Percentiles rank a stretch among this genome's conserved stretches.
Conservation (phyloP, 768 basidiomycete species). For the Mycena leptocephala region DNA sequence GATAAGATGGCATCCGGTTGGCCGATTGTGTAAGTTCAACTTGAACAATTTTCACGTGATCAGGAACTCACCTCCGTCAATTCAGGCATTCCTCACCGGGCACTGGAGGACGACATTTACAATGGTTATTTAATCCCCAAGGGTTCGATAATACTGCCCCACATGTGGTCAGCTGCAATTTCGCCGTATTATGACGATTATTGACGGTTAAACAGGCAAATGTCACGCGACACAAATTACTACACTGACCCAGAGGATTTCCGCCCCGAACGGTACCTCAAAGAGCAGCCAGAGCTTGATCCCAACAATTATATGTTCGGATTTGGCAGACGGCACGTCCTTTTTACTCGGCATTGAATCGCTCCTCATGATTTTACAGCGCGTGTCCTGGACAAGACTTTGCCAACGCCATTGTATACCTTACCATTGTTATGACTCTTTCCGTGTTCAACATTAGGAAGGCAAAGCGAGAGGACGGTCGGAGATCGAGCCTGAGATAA, state of each 20-base stretch:
- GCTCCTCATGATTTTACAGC: not conserved
- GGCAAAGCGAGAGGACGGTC: constrained; percentile 38
- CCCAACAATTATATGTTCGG: constrained; percentile 60
- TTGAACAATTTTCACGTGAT: constrained; percentile 12
- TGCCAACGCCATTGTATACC: constrained; percentile 46
- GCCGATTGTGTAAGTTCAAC: constrained; percentile 43
- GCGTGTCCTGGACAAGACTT: constrained; percentile 50
- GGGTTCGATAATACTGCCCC: constrained; percentile 28
- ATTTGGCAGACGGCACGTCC: constrained; percentile 58
- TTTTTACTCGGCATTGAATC: not conserved
- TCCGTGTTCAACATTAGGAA: constrained; percentile 46
- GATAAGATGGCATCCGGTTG: constrained; percentile 47
- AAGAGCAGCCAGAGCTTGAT: constrained; percentile 48
- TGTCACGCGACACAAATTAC: constrained; percentile 40
- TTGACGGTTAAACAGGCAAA: constrained; percentile 35
- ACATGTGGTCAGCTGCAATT: constrained; percentile 20
- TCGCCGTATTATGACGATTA: not conserved
- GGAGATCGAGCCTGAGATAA: constrained; percentile 52
- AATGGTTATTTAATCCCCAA: constrained; percentile 35
- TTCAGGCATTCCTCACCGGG: constrained; percentile 31
- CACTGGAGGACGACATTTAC: constrained; percentile 42
- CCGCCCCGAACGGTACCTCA: constrained; percentile 58
- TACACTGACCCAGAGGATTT: constrained; percentile 47
- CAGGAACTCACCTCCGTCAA: not conserved
- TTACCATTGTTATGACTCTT: constrained; percentile 45